These are phyloP conservation scores for Mycosarcoma maydis DNA, from an alignment of 1,284 basidiomycete species.

Conservation along the genomic window DNA sequence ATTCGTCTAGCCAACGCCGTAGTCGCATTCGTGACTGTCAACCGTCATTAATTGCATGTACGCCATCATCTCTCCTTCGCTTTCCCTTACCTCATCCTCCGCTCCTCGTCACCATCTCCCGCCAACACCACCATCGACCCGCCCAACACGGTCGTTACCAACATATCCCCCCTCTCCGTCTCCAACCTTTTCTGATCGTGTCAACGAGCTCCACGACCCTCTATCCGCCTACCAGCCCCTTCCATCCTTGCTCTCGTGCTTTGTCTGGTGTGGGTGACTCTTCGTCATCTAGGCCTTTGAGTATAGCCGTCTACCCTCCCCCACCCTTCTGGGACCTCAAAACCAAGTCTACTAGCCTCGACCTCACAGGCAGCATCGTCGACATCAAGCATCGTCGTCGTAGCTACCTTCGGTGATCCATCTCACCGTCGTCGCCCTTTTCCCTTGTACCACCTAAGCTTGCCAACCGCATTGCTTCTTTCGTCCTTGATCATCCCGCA, in stretches of 20 bases:
- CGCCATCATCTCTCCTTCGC: constrained; percentile 1
- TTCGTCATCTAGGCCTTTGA: neutral
- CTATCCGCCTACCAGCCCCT: too few relatives aligned
- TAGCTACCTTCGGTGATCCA: neutral
- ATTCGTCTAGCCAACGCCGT: neutral
- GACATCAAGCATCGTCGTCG: neutral
- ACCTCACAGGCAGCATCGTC: neutral
- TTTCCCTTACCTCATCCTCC: neutral
- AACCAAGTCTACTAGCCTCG: neutral
- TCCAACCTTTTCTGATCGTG: neutral
- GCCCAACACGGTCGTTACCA: constrained; percentile 8
- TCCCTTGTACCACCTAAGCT: neutral
- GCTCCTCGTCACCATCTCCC: constrained; percentile 5
- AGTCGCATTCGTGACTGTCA: too few relatives aligned
- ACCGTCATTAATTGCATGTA: too few relatives aligned
- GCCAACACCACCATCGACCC: constrained; percentile 15
- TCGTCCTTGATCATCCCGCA: neutral
- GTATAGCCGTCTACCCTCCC: too few relatives aligned
- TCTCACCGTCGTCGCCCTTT: constrained; percentile 1
- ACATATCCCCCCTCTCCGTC: neutral
- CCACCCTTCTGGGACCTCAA: too few relatives aligned
- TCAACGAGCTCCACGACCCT: too few relatives aligned
- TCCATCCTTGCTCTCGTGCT: too few relatives aligned
- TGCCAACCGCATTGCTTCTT: neutral
- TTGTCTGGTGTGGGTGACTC: too few relatives aligned